A percentile compares a stretch with the other conserved stretches of the same genome.
These are phyloP conservation scores for Malus hybrid DNA, from an alignment of 331 rosid species.

Conservation along the genomic window DNA sequence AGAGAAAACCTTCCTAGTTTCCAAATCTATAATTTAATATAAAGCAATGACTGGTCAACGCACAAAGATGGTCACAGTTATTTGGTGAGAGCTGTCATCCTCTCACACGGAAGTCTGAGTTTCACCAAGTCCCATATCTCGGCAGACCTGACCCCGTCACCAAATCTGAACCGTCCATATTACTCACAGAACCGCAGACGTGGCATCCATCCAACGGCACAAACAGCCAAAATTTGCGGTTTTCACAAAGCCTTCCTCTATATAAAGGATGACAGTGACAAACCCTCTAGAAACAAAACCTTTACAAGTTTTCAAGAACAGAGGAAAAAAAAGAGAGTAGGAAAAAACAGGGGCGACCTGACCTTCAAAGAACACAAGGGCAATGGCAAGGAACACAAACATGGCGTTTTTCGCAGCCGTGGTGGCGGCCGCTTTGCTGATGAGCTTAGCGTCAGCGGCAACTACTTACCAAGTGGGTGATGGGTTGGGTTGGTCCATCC, in stretches of 20 bases:
- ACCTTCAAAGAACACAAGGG: conserved; percentile 32
- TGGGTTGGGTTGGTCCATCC: conserved; percentile 37
- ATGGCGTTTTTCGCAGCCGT: conserved; percentile 16
- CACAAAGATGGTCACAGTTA: background rate
- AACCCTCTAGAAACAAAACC: too few relatives aligned
- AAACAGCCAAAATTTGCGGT: background rate
- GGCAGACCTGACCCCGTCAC: background rate
- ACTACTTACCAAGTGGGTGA: conserved; percentile 46
- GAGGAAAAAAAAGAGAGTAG: too few relatives aligned
- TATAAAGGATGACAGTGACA: conserved; percentile 4
- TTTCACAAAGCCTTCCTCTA: conserved; percentile 3
- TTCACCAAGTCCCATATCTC: conserved; percentile 18
- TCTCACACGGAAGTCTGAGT: background rate
- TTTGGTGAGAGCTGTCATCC: background rate
- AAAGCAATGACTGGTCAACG: too few relatives aligned
- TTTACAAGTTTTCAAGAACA: too few relatives aligned
- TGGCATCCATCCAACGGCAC: conserved; percentile 12
- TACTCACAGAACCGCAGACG: conserved; percentile 9
- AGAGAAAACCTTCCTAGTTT: too few relatives aligned
- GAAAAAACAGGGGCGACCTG: conserved; percentile 23
- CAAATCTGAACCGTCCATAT: background rate
- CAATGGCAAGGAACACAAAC: conserved; percentile 6
- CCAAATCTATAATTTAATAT: too few relatives aligned
- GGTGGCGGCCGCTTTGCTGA: conserved; percentile 27
- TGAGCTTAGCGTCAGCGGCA: conserved; percentile 29